A percentile compares a stretch with the other conserved stretches of the same genome.
Evolutionary conservation across 2,329 filamentous ascomycete genomes (phyloP).

Genomic region (Sclerotinia subarctica): DNA sequence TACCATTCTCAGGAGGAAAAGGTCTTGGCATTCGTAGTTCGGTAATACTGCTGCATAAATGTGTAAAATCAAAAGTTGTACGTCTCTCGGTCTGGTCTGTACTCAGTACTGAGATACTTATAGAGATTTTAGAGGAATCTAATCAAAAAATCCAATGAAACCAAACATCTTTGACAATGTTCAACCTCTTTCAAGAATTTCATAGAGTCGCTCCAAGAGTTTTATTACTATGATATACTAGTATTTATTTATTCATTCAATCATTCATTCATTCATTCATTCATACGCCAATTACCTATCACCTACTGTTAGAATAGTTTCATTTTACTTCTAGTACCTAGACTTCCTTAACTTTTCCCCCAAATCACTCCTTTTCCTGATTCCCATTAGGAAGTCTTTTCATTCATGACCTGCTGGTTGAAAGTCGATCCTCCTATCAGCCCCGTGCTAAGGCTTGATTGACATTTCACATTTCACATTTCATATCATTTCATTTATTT

Average conservation of each 20-base stretch:
- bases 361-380: not conserved
- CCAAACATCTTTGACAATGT: constrained; percentile 6
- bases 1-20: not conserved
- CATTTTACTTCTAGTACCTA: not conserved
- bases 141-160: constrained; percentile 14
- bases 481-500: not conserved
- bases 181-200: not conserved
- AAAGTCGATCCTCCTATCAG: constrained; percentile 14
- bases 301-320: not conserved
- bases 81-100: too few relatives aligned
- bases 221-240: not conserved
- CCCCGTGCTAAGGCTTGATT: constrained; percentile 12
- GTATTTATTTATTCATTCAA: too few relatives aligned
- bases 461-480: not conserved
- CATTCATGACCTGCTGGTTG: not conserved
- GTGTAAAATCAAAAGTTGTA: too few relatives aligned
- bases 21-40: not conserved
- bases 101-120: not conserved
- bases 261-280: not conserved
- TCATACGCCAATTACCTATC: not conserved
- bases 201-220: not conserved
- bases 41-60: not conserved
- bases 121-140: not conserved
- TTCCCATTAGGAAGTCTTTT: constrained; percentile 7
- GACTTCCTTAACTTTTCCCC: not conserved